Evolutionary conservation across 306 rosid species (phyloP), one percentile per base, ranked within the genome.

Genomic region (Lablab purpureus): DNA sequence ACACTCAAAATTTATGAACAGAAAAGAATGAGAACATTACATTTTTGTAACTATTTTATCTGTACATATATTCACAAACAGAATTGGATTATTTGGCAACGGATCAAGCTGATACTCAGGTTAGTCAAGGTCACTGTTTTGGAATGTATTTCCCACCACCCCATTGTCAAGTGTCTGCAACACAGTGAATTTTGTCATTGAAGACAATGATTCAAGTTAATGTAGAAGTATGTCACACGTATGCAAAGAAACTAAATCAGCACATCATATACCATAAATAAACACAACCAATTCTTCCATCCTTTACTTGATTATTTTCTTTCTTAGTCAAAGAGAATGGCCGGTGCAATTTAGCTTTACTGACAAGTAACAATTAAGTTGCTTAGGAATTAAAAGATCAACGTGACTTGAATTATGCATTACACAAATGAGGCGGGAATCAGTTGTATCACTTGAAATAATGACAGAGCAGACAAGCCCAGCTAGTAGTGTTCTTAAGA

Each of bases 21-120:
- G 66, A 73, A 88, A 91, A 86, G 90, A 91, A 91, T 91, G 83
- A 79, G 70, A 83, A 64, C 84, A 85, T 77, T 74, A 83, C 70
- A 72, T 64, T 11, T 77, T 68, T 32, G 67, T 12, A 15, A 30
- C 23, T 62, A 62, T 30, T 28, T 30, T 18, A 67, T 77, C 67
- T 89, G 85, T 89, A 54, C 89, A 91, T 80, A 86, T 50, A 86
- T 65, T 76, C 74, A 74, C 78, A 71, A 65, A 77, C 30, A 60
- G 62, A 66, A 75, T 68, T 58, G 43, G 55, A 76, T 27, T 80
- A 59, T 56, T 47, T 82, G 60, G 36, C 25, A 85, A 87, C 13
- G 89, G 90, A 52, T 88, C 97, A 34, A 81, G 67, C 75, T 77
- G 80, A 47, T 86, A 81, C 41, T 80, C 85, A 40, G 82, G 78